Conservation (phyloP, 2,329 filamentous ascomycete species). For the Aspergillus awamori region DNA sequence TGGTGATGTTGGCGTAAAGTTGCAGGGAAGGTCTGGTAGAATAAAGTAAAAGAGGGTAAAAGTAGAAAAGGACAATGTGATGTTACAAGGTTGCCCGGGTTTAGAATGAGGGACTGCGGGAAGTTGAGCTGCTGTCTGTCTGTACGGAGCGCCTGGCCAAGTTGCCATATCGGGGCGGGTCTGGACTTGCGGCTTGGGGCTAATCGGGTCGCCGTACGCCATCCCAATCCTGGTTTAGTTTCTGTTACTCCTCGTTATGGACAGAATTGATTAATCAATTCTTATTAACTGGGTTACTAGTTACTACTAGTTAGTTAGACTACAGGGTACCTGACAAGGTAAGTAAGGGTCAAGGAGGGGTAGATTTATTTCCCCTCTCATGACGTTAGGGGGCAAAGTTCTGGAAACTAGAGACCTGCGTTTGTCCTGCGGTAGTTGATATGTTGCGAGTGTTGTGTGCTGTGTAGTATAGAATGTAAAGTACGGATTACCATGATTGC, state of each 20-base stretch:
- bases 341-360: too few species aligned
- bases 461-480: too few species aligned
- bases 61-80: not conserved
- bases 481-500: too few species aligned
- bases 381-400: too few species aligned
- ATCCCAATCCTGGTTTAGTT: not conserved
- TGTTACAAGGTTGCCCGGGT: not conserved
- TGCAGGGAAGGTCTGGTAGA: not conserved
- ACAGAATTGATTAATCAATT: not conserved
- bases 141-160: not conserved
- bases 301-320: too few species aligned
- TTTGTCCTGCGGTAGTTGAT: too few species aligned
- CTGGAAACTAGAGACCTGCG: too few species aligned
- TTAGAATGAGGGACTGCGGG: constrained; percentile 5
- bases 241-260: not conserved
- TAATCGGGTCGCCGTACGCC: not conserved
- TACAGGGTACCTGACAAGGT: too few species aligned
- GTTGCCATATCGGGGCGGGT: not conserved
- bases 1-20: constrained; percentile 49
- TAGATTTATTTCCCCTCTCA: too few species aligned
- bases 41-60: not conserved
- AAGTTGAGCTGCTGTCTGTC: not conserved
- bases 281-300: too few species aligned
- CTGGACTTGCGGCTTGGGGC: not conserved
- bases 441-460: too few species aligned